Evolutionary conservation across 1,284 basidiomycete genomes (phyloP), one percentile per base, ranked within the genome.

Genomic region (Fomes fomentarius): DNA sequence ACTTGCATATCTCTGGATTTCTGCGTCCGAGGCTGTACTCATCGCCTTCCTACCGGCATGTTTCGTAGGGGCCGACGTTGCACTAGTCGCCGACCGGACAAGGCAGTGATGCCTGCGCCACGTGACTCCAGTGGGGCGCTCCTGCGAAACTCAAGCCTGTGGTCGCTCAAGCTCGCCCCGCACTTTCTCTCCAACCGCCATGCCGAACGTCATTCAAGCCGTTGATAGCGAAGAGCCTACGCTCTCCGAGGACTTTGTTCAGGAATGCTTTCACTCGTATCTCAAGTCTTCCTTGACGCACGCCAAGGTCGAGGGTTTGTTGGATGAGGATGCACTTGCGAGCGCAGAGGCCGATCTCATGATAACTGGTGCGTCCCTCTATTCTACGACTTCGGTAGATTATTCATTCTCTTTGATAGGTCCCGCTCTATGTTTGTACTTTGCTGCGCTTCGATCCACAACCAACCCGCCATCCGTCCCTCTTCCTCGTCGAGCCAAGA

Each of bases 271-370:
- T 66, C 90, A 93, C 69, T 81, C 79, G 59, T 90, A 91, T 63
- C 80, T 93, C 66, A 87, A 87, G 65, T 88, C 86, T 1, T 89
- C 88, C 0, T 73, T 93, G 9, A 79, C 86, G 0, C 82, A 86
- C 60, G 92, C 91, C 0, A 90, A 89, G 66, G 79, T 78, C 1
- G 91, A 93, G 69, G 74, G 76, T 1, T 74, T 93, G 4, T 73
- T 94, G 34, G 86, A 88, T 65, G 79, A 82, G 7, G 84, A 89
- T 30, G 70, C 88, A 3, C 74, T 92, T 10, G 85, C 84, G 31
- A 87, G 85, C 52, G 89, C 89, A 26, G 87, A 91, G 70, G 81
- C 77, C 0, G 89, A 93, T 73, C 70, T 93, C 31, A 91, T 91
- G 87, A 86, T 91, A 50, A 87, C 87, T 64, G 90, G 89, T 85